phyloP scores from a whole-genome alignment of 176 grass and related monocot species.

The Aegilops tauschii region DNA sequence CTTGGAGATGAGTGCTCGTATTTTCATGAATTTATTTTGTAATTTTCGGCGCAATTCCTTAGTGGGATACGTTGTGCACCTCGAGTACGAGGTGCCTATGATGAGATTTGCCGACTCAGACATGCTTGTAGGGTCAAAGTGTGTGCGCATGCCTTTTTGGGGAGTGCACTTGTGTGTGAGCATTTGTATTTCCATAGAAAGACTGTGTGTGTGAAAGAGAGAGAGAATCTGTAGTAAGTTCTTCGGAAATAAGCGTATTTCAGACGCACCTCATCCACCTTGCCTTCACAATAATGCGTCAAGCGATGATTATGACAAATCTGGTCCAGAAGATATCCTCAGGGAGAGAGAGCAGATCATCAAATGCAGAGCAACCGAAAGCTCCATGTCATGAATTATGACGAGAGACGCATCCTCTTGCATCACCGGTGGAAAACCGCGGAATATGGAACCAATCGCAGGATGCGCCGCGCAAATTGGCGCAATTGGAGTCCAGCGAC shows the following conservation, averaged over 20 bases:
- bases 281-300: not conserved
- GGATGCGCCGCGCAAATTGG: not conserved
- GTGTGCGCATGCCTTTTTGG: no score
- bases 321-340: not conserved
- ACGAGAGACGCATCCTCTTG: not conserved
- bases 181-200: no score
- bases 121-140: no score
- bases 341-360: not conserved
- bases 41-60: no score
- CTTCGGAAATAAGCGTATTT: not conserved
- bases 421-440: constrained; percentile 1
- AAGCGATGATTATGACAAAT: not conserved
- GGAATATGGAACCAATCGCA: not conserved
- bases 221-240: not conserved
- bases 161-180: no score
- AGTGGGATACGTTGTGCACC: no score
- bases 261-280: not conserved
- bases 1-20: not conserved
- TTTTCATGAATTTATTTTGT: not conserved
- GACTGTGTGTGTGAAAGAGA: no score
- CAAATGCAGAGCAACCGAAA: not conserved
- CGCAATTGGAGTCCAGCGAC: constrained; percentile 28
- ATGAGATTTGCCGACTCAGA: not conserved
- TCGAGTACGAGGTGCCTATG: no score
- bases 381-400: constrained; percentile 6